Evolutionary conservation across 768 basidiomycete species (phyloP).

Genomic region (Tubosaeta sp.): DNA sequence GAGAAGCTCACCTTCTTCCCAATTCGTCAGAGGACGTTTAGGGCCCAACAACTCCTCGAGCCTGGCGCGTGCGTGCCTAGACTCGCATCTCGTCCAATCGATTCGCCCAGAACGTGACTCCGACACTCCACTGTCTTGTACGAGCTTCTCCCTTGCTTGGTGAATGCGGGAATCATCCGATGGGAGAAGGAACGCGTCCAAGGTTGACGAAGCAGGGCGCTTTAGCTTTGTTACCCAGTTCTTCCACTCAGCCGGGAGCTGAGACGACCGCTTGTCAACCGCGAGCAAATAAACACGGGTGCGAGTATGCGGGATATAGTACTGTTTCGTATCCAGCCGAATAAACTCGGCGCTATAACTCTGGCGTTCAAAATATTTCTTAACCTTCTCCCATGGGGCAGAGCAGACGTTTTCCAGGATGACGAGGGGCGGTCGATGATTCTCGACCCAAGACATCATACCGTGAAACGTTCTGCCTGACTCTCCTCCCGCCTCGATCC

Average conservation of each 20-base stretch:
- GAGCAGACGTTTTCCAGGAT: conserved; percentile 92
- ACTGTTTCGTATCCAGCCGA: conserved; percentile 82
- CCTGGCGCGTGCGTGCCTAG: conserved; percentile 83
- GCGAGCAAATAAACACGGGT: conserved; percentile 87
- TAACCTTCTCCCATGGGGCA: conserved; percentile 83
- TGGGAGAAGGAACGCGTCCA: conserved; percentile 89
- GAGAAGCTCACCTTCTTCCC: conserved; percentile 73
- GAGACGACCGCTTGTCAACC: conserved; percentile 57
- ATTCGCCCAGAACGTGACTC: conserved; percentile 70
- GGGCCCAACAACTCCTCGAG: conserved; percentile 78
- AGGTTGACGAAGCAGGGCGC: conserved; percentile 81
- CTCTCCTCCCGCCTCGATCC: conserved; percentile 85
- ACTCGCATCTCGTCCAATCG: conserved; percentile 92
- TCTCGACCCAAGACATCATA: conserved; percentile 90
- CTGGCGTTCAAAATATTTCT: conserved; percentile 66
- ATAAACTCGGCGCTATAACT: conserved; percentile 69
- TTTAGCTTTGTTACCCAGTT: conserved; percentile 57
- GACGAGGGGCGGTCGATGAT: conserved; percentile 85
- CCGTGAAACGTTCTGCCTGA: conserved; percentile 92
- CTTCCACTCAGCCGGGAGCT: conserved; percentile 68
- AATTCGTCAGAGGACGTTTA: conserved; percentile 83
- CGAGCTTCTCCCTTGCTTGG: conserved; percentile 80
- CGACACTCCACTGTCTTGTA: conserved; percentile 58
- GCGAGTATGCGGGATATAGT: conserved; percentile 93
- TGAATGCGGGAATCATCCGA: conserved; percentile 91